Base-by-base conservation (phyloP, 2,329 filamentous ascomycete genomes). In the Neofusicoccum ribis region DNA sequence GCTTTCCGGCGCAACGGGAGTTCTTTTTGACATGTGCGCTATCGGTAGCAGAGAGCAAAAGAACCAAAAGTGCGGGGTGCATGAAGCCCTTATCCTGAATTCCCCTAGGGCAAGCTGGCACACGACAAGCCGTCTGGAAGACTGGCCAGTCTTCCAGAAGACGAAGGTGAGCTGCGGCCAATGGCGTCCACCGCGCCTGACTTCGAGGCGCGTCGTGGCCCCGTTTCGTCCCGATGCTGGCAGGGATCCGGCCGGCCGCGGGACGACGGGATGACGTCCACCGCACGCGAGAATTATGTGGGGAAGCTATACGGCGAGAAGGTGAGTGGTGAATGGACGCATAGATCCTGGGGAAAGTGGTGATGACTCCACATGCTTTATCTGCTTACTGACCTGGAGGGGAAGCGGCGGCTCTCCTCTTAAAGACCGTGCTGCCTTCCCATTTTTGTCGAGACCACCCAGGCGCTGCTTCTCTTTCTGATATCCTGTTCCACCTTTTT, bases 21-120 rank as follows among this genome's bases (percentile, higher is more conserved):
- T 31, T 7, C 27, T 31, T 17, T 17, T 59, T 46, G 39, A 23
- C 54, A 59, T 46, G 41, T 59, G 54, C 54, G 12, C 11, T 5
- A 47, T 17, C 23, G 37, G 37, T 1, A 1, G 11, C 37, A 11
- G 37, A 39, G 37, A 39, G 11, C 37, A 11, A 15, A 39, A 15
- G 11, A 39, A 39, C 6, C 1, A n/a, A 20, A 60, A 60, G 43
- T 60, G 56, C 56, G 56, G 56, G 56, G 56, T 60, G 56, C 56
- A 20, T 44, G 20, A 44, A 14, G 7, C 20, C 2, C 23, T 31
- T 52, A 17, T 34, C 50, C 50, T 37, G 50, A 20, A 52, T 17
- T 20, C n/a, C 14, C 50, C 31, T 17, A 34, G 34, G n/a, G 27
- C n/a, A 39, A 20, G 23, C n/a, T 15, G 37, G 37, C 37, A 39